Base-by-base conservation (phyloP, 768 basidiomycete genomes). In the Trametes gibbosa region DNA sequence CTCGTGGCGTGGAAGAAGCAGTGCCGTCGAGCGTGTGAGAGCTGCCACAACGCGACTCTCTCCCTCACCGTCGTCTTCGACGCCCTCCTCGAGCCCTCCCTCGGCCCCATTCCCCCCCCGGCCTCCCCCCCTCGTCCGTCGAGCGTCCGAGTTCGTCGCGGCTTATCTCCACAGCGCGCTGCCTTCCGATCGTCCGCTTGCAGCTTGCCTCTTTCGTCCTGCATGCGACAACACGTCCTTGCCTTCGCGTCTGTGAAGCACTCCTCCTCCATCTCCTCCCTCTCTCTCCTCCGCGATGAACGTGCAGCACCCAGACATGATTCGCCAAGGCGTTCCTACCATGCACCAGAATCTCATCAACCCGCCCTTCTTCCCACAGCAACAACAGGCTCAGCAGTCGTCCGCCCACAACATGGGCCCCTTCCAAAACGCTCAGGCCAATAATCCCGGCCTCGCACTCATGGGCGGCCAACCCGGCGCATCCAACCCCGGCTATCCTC, bases 271-370 rank as follows among this genome's bases (percentile, higher is more conserved):
- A 46, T 47, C 50, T 51, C 21, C 48, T 35, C 32, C 42, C 45
- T 53, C 41, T 29, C 46, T 37, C 27, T 51, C 35, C 53, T 35
- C 52, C 46, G 29, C 51, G 69, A 85, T 85, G 82, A 85, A 83
- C 77, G 69, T 73, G 65, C 81, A 46, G 39, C 56, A 78, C 54
- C 70, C 69, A 62, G 79, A 84, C 64, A 75, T 84, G 74, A 63
- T 84, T 51, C 79, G 80, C 63, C 65, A 74, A 70, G 71, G 71
- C 67, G 74, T 79, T 62, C 64, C 72, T 42, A 77, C 77, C 68
- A 72, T 79, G 61, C 58, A 73, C 47, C 72, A 71, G 45, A 67
- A 68, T 51, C 77, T 82, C 56, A 63, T 73, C 46, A 63, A 66
- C 61, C 77, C 66, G 55, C 53, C 73, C 41, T 76, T 79, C 64